Percentiles rank a stretch among this genome's conserved stretches.
phyloP scores from a whole-genome alignment of 1,139 yeast species.

The Torulaspora pretoriensis region DNA sequence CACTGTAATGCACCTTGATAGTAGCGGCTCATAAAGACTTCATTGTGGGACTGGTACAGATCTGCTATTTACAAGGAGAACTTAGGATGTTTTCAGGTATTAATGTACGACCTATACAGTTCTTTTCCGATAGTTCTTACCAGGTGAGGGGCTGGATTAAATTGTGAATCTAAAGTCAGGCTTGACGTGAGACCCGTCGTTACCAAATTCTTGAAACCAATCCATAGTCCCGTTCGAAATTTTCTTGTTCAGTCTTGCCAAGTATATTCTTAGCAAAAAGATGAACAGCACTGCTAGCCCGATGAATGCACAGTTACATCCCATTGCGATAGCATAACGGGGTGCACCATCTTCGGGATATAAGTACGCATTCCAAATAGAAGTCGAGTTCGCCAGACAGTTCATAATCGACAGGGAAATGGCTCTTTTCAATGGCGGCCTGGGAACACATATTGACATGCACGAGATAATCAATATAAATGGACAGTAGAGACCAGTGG shows the following conservation, averaged over 20 bases:
- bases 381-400: slow-evolving; percentile 49
- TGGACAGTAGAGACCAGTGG: slow-evolving; percentile 54
- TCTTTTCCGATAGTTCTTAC: no score
- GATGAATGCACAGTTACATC: slow-evolving; percentile 48
- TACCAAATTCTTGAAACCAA: slow-evolving; percentile 50
- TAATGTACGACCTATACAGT: no score
- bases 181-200: slow-evolving; percentile 43
- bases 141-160: neutral
- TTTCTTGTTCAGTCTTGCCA: slow-evolving; percentile 42
- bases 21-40: no score
- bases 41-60: no score
- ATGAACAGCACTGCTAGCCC: slow-evolving; percentile 43
- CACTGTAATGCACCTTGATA: no score
- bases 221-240: slow-evolving; percentile 47
- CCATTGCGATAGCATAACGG: slow-evolving; percentile 44
- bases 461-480: slow-evolving; percentile 54
- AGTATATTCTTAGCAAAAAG: slow-evolving; percentile 41
- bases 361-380: slow-evolving; percentile 52
- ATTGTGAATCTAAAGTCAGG: slow-evolving; percentile 45
- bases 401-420: slow-evolving; percentile 51
- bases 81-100: no score
- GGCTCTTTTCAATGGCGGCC: slow-evolving; percentile 54
- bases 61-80: no score
- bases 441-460: slow-evolving; percentile 49
- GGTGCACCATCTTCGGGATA: slow-evolving; percentile 45